Conservation (phyloP, 345 rosid species). For the Aquilaria yunnanensis region DNA sequence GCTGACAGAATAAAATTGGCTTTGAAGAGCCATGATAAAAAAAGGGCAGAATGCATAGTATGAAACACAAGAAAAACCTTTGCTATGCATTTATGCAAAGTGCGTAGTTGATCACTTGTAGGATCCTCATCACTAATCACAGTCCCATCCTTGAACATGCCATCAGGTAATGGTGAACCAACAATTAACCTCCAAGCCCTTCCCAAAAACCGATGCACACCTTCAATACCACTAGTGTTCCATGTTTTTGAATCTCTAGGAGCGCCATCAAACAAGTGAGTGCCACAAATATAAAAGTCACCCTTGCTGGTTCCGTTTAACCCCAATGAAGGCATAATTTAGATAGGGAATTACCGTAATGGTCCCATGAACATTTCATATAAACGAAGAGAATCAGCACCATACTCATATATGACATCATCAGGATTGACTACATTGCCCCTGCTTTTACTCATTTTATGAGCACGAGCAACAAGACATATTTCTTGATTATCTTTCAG, state of each 20-base stretch:
- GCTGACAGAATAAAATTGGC: no score
- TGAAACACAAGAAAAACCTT: slow-evolving; percentile 38
- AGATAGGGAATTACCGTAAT: slow-evolving; percentile 47
- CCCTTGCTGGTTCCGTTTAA: not conserved
- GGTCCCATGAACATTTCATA: slow-evolving; percentile 99
- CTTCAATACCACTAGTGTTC: slow-evolving; percentile 95
- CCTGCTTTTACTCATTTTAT: slow-evolving; percentile 98
- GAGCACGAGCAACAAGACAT: slow-evolving; percentile 63
- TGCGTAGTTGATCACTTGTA: slow-evolving; percentile 54
- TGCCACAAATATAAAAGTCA: slow-evolving; percentile 6
- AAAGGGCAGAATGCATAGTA: not conserved
- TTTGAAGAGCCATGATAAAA: no score
- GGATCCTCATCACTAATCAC: slow-evolving; percentile 60
- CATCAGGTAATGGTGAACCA: slow-evolving; percentile 57
- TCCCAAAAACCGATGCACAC: slow-evolving; percentile 84
- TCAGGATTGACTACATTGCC: slow-evolving; percentile 97
- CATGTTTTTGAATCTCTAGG: slow-evolving; percentile 90
- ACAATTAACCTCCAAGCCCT: slow-evolving; percentile 86
- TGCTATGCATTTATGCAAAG: slow-evolving; percentile 82
- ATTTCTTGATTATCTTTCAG: slow-evolving; percentile 58
- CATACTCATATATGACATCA: slow-evolving; percentile 77
- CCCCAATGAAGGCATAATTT: not conserved
- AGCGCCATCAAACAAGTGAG: slow-evolving; percentile 14
- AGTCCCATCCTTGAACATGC: slow-evolving; percentile 54
- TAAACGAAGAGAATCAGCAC: slow-evolving; percentile 92